phyloP scores from a whole-genome alignment of 2,329 filamentous ascomycete genomes.

The Clonostachys byssicola region DNA sequence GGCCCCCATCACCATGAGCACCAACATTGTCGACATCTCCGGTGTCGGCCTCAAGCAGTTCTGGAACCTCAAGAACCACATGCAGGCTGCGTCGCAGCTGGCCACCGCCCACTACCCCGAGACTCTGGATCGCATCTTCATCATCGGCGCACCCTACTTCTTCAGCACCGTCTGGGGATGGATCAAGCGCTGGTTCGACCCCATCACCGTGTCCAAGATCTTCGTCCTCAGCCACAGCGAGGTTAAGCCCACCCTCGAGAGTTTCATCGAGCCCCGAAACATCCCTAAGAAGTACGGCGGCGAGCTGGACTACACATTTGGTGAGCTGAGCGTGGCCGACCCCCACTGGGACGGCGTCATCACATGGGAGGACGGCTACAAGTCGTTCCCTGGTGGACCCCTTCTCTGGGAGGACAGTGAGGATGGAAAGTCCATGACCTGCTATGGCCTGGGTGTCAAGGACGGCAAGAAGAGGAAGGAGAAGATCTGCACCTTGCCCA shows the following conservation, averaged over 20 bases:
- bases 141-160: constrained; percentile 86
- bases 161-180: constrained; percentile 93
- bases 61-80: constrained; percentile 90
- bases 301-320: constrained; percentile 77
- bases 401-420: constrained; percentile 51
- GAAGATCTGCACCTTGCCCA: constrained; percentile 46
- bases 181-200: constrained; percentile 95
- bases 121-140: constrained; percentile 64
- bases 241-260: constrained; percentile 70
- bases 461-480: constrained; percentile 38
- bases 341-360: constrained; percentile 45
- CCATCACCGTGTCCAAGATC: constrained; percentile 92
- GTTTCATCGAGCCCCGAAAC: constrained; percentile 77
- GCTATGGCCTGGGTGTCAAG: constrained; percentile 45
- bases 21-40: constrained; percentile 91
- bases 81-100: constrained; percentile 86
- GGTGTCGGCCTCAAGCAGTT: constrained; percentile 88
- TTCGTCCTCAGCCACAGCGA: constrained; percentile 77
- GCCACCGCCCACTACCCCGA: constrained; percentile 95
- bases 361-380: constrained; percentile 46
- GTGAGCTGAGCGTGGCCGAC: constrained; percentile 71
- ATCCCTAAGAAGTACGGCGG: constrained; percentile 91
- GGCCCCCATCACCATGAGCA: constrained; percentile 88
- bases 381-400: constrained; percentile 52
- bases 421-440: constrained; percentile 41